Percentiles rank a stretch among this genome's conserved stretches.
Evolutionary conservation across 352 stramenopile genomes (phyloP).

Genomic region (Phytopythium oedochilum): DNA sequence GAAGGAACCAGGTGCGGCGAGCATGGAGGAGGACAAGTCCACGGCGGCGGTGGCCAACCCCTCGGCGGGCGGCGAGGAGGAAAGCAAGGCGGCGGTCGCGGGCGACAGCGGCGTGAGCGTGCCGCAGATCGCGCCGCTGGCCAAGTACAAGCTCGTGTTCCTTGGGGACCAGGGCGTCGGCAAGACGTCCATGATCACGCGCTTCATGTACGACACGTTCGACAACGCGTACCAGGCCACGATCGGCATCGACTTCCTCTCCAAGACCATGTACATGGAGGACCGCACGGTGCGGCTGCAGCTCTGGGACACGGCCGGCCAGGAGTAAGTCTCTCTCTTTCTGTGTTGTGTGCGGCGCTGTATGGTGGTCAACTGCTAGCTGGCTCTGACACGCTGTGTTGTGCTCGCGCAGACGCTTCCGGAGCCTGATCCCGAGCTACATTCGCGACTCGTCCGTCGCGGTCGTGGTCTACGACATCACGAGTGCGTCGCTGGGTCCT

Average conservation of each 20-base stretch:
- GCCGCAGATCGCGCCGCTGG: slow-evolving; percentile 86
- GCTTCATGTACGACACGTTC: slow-evolving; percentile 99
- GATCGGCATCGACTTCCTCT: slow-evolving; percentile 99
- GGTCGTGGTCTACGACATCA: slow-evolving; percentile 99
- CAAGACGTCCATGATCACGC: slow-evolving; percentile 99
- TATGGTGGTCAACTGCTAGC: slow-evolving; percentile 4
- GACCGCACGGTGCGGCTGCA: slow-evolving; percentile 98
- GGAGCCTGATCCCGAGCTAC: slow-evolving; percentile 95
- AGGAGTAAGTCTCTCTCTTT: slow-evolving; percentile 89
- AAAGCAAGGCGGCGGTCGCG: slow-evolving; percentile 16
- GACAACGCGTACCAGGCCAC: slow-evolving; percentile 98
- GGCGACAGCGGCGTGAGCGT: slow-evolving; percentile 39
- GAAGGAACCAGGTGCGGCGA: not conserved
- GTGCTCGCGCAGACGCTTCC: slow-evolving; percentile 64
- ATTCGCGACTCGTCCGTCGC: slow-evolving; percentile 99
- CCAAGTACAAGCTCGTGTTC: slow-evolving; percentile 95
- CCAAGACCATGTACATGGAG: slow-evolving; percentile 99
- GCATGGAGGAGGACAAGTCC: slow-evolving; percentile 19
- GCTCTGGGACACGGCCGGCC: slow-evolving; percentile 98
- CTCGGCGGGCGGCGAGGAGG: slow-evolving; percentile 14
- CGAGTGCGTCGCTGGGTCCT: slow-evolving; percentile 71
- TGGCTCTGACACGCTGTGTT: slow-evolving; percentile 5
- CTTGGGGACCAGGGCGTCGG: slow-evolving; percentile 97
- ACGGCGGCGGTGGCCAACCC: not conserved
- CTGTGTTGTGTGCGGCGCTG: not conserved